Conservation (phyloP, 495 filamentous ascomycete genomes). For the Penicillium riverlandense region DNA sequence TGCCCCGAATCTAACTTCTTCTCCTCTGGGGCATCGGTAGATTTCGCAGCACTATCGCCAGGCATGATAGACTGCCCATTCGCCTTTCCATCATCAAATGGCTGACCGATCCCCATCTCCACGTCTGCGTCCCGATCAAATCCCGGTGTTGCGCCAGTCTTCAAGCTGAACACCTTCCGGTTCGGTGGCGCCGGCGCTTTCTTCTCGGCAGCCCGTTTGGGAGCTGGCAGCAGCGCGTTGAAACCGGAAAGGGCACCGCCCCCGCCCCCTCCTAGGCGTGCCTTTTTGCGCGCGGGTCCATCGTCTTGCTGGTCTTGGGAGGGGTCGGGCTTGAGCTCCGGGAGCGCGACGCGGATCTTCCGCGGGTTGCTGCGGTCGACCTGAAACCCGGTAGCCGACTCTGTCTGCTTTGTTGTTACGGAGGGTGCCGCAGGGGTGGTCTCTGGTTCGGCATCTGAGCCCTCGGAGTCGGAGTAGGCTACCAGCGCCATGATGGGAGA, state of each 20-base stretch:
- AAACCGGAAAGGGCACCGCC: slow-evolving; percentile 64
- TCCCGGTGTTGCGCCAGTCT: slow-evolving; percentile 70
- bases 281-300: slow-evolving; percentile 66
- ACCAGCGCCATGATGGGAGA: slow-evolving; percentile 58
- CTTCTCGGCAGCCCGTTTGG: slow-evolving; percentile 52
- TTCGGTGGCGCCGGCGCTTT: slow-evolving; percentile 20
- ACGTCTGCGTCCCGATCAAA: slow-evolving; percentile 58
- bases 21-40: slow-evolving; percentile 6
- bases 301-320: slow-evolving; percentile 36
- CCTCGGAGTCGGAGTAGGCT: slow-evolving; percentile 81
- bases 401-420: slow-evolving; percentile 45
- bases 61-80: too few species aligned
- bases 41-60: neutral
- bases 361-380: slow-evolving; percentile 71
- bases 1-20: slow-evolving; percentile 35
- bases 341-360: slow-evolving; percentile 76
- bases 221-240: slow-evolving; percentile 80
- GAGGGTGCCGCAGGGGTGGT: slow-evolving; percentile 20
- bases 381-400: slow-evolving; percentile 46
- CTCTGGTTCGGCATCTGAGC: slow-evolving; percentile 51
- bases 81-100: slow-evolving; percentile 4
- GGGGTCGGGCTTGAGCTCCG: slow-evolving; percentile 38
- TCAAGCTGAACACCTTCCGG: slow-evolving; percentile 54
- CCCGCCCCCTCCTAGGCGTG: slow-evolving; percentile 40
- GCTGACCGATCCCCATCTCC: slow-evolving; percentile 27